phyloP scores from a whole-genome alignment of 192 early-diverging fungal species.

The Phlyctochytrium planicorne region DNA sequence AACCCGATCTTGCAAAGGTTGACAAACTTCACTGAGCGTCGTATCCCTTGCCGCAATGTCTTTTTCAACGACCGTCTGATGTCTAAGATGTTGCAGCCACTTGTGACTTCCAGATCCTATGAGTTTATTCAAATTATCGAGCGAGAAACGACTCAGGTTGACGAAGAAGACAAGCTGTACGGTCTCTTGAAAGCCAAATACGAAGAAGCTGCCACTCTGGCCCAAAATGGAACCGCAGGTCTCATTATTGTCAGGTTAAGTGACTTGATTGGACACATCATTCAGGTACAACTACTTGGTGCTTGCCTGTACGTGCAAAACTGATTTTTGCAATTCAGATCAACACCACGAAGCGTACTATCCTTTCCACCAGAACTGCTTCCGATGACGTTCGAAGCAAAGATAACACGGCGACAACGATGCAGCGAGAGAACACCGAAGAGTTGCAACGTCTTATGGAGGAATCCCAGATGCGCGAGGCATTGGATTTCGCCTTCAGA shows the following conservation, averaged over 20 bases:
- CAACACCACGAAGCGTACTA: no score
- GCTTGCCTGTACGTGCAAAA: no score
- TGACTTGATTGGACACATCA: constrained; percentile 1
- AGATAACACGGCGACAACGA: no score
- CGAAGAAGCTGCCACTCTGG: neutral
- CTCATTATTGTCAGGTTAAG: neutral
- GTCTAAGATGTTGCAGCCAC: neutral
- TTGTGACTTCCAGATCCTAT: neutral
- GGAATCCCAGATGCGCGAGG: no score
- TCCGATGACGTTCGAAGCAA: no score
- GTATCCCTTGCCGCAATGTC: neutral
- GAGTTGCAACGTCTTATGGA: no score
- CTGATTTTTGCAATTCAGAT: no score
- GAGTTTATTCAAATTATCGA: neutral
- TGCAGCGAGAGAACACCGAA: no score
- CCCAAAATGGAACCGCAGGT: neutral
- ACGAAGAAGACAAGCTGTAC: neutral
- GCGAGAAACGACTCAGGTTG: neutral
- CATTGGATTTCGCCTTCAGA: no score
- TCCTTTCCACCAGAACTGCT: no score
- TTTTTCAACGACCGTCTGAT: neutral
- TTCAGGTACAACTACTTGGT: no score
- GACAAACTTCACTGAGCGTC: neutral
- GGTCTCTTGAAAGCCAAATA: neutral
- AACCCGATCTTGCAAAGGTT: neutral